phyloP scores from a whole-genome alignment of 768 basidiomycete species.

The Gyrodon lividus region DNA sequence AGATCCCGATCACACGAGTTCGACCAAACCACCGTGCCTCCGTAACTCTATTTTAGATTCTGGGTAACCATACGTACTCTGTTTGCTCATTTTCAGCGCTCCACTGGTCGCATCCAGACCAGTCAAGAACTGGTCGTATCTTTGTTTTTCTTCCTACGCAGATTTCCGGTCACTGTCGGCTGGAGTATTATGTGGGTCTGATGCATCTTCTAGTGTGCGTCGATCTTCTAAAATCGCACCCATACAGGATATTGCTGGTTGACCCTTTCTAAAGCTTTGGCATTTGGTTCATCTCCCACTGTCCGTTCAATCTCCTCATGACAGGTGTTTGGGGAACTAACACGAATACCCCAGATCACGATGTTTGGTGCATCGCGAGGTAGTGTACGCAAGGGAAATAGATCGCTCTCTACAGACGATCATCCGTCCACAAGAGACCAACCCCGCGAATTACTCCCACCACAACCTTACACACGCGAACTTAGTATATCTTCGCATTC shows the following conservation, averaged over 20 bases:
- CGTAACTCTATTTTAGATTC: constrained; percentile 23
- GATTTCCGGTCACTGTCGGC: constrained; percentile 5
- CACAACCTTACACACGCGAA: constrained; percentile 11
- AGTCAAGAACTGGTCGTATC: neutral
- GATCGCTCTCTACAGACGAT: constrained; percentile 21
- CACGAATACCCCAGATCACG: constrained; percentile 1
- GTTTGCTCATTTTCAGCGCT: constrained; percentile 14
- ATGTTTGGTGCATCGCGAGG: constrained; percentile 14
- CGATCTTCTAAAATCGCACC: constrained; percentile 2
- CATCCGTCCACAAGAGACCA: constrained; percentile 2
- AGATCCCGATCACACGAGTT: constrained; percentile 13
- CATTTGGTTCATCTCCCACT: neutral
- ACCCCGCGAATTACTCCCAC: constrained; percentile 9
- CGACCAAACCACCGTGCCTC: neutral
- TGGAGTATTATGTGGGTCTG: constrained; percentile 21
- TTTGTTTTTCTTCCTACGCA: neutral
- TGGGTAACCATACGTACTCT: constrained; percentile 11
- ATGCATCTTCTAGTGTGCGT: neutral
- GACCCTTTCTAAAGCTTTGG: constrained; percentile 16
- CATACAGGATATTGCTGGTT: constrained; percentile 15
- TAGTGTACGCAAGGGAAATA: constrained; percentile 11
- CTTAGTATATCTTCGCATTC: constrained; percentile 21
- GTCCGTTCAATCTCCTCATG: neutral
- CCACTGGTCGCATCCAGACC: neutral
- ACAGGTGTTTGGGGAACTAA: neutral